phyloP scores from a whole-genome alignment of 495 filamentous ascomycete genomes.

The Trichoderma gamsii region DNA sequence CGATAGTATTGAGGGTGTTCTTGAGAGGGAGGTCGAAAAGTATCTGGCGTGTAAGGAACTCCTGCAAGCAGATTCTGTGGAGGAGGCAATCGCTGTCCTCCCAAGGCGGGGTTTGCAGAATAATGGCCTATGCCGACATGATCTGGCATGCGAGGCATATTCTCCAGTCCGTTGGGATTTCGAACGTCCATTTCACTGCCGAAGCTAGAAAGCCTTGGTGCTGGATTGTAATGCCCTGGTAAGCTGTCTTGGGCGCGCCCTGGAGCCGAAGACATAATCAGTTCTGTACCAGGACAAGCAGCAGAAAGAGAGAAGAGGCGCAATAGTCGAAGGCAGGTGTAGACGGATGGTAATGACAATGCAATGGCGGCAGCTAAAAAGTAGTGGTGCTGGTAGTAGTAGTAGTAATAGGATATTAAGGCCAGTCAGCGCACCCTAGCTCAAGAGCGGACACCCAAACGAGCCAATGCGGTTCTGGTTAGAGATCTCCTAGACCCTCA shows the following conservation, averaged over 20 bases:
- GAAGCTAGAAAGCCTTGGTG: not conserved
- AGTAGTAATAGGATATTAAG: constrained; percentile 2
- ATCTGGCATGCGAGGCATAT: constrained; percentile 6
- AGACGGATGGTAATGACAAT: not conserved
- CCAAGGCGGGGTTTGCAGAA: not conserved
- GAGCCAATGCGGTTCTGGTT: not conserved
- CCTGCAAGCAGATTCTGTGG: not conserved
- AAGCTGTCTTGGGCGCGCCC: constrained; percentile 5
- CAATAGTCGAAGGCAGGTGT: not conserved
- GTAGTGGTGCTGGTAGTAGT: not conserved
- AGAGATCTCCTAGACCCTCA: constrained; percentile 11
- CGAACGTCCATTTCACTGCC: not conserved
- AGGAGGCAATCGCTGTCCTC: constrained; percentile 12
- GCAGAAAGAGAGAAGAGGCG: not conserved
- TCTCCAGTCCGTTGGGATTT: not conserved
- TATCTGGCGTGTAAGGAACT: not conserved
- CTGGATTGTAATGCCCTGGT: not conserved
- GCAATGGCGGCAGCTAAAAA: constrained; percentile 3
- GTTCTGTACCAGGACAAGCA: constrained; percentile 1
- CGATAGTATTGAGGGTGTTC: not conserved
- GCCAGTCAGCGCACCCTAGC: constrained; percentile 6
- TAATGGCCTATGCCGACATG: not conserved
- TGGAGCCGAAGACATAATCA: constrained; percentile 7
- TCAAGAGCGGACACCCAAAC: not conserved
- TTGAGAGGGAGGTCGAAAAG: constrained; percentile 1